These are phyloP conservation scores for Penicillium coprophilum DNA, from an alignment of 495 filamentous ascomycete species.

Conservation along the genomic window DNA sequence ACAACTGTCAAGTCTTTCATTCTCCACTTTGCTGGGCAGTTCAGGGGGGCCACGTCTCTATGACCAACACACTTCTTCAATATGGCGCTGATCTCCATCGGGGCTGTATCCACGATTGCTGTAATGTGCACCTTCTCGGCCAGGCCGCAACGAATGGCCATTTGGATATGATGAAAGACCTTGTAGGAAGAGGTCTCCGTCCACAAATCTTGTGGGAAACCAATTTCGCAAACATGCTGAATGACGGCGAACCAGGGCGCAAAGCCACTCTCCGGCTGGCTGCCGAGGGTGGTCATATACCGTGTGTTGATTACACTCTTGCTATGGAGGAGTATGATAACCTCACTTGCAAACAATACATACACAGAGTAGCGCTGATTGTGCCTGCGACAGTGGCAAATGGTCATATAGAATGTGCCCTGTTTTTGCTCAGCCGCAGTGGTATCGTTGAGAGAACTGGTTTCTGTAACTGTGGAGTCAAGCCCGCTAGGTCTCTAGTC, in stretches of 20 bases:
- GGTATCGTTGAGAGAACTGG: not conserved
- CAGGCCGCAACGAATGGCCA: not conserved
- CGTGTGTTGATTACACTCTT: not conserved
- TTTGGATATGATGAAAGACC: not conserved
- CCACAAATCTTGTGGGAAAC: not conserved
- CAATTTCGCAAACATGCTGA: not conserved
- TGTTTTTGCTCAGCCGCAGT: not conserved
- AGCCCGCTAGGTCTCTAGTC: not conserved
- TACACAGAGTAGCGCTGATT: not conserved
- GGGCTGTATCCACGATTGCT: not conserved
- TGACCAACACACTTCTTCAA: not conserved
- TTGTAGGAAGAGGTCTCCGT: not conserved
- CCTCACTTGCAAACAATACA: not conserved
- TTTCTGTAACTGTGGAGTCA: not conserved
- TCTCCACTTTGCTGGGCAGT: slow-evolving; percentile 1
- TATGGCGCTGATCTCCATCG: not conserved
- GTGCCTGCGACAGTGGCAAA: not conserved
- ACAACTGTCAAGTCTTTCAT: not conserved
- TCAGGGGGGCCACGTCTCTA: not conserved
- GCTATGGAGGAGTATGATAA: not conserved
- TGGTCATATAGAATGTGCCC: not conserved
- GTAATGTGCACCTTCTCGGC: not conserved
- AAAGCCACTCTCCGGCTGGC: not conserved
- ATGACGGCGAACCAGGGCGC: not conserved
- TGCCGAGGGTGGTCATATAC: not conserved